Base-by-base conservation (phyloP, 1,139 yeast genomes). In the Entelexis paramagnoliae region DNA sequence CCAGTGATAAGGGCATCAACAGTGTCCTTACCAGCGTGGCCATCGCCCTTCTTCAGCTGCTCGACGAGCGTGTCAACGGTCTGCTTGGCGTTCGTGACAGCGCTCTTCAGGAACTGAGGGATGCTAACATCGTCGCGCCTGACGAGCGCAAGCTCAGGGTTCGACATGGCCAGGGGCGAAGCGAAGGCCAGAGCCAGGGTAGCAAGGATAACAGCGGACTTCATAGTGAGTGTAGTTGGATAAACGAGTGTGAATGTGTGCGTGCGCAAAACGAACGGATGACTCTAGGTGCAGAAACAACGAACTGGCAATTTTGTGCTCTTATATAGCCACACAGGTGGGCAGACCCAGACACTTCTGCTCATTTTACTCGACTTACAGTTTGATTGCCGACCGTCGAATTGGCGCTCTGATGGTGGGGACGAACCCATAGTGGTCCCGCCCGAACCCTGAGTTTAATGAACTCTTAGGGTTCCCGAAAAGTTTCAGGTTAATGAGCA, bases 1-100 rank as follows among this genome's bases (percentile, higher is more conserved):
- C 67, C 68, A 33, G 65, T 58, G 42, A 66, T 58, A 46, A 59
- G 56, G 51, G 63, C 60, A 26, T 59, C 60, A 52, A 66, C 51
- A 16, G 60, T 56, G 44, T 63, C 64, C 50, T 63, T 53, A 32
- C 36, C 36, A 13, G 36, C 19, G 22, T 34, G 36, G 22, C 59
- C 60, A 52, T 63, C 66, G 32, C 55, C 59, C 16, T 46, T 49
- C 49, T 55, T 47, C 47, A 66, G 53, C 46, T 59, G 60, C 28
- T 53, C 47, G 16, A 54, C 59, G 50, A 65, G 52, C 19, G 60
- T 56, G 49, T 64, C 64, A 29, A 63, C 43, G 32, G 60, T 57
- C 52, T 63, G 66, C 46, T 55, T 58, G 19, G 62, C 57, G 50
- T 59, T 64, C 52, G 58, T 56, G 49, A 63, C 43, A 2, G 60